A percentile compares a stretch with the other conserved stretches of the same genome.
phyloP scores from a whole-genome alignment of 2,329 filamentous ascomycete species.

The Pestalotiopsis sp. region DNA sequence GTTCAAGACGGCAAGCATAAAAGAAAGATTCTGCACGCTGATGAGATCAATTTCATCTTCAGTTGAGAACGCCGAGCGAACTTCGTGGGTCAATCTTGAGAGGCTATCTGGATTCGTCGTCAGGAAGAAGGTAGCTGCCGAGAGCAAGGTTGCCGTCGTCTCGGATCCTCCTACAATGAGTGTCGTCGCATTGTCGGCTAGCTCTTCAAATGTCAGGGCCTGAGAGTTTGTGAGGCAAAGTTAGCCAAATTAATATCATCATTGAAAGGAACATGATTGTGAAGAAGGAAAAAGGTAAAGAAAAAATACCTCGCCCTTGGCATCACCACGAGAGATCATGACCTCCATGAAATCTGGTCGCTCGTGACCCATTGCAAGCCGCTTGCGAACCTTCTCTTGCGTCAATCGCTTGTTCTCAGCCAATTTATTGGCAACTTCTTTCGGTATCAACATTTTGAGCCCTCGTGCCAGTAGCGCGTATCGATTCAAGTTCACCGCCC shows the following conservation, averaged over 20 bases:
- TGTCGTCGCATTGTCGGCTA: conserved; percentile 24
- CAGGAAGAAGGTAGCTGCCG: background rate
- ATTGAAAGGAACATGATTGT: background rate
- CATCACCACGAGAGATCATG: background rate
- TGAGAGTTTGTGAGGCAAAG: background rate
- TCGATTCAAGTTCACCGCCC: background rate
- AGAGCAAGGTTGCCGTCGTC: background rate
- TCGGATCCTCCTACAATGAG: conserved; percentile 14
- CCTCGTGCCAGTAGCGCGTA: too few species aligned
- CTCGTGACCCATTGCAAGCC: background rate
- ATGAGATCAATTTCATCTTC: background rate
- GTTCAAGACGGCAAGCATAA: background rate
- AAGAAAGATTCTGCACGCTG: background rate
- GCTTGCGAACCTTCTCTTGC: background rate
- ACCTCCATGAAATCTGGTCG: background rate
- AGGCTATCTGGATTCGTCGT: background rate
- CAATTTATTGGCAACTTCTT: background rate
- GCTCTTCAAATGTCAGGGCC: conserved; percentile 13
- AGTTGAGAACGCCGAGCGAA: background rate
- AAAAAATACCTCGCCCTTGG: too few species aligned
- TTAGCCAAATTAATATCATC: background rate
- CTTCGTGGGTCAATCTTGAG: background rate
- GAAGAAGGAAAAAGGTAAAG: too few species aligned
- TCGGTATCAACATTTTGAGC: too few species aligned
- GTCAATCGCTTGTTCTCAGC: background rate